Evolutionary conservation across 495 filamentous ascomycete genomes (phyloP).

Genomic region (Trichoderma orchidacearum): DNA sequence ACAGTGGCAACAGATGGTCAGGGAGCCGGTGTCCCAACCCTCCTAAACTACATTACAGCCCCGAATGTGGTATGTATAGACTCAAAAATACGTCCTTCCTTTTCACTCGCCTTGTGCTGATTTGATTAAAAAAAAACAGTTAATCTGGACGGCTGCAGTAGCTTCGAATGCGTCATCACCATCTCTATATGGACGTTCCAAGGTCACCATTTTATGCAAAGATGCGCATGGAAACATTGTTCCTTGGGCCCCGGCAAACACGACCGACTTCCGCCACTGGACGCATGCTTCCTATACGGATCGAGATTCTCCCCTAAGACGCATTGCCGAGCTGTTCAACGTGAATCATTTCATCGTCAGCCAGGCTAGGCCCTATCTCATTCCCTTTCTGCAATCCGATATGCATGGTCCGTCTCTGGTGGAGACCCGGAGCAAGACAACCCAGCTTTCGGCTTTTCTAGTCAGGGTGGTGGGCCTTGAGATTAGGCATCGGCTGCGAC

Average conservation of each 20-base stretch:
- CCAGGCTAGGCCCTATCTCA: conserved; percentile 64
- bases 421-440: conserved; percentile 41
- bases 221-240: conserved; percentile 62
- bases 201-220: conserved; percentile 70
- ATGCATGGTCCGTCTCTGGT: conserved; percentile 58
- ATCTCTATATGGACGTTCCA: conserved; percentile 42
- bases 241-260: conserved; percentile 61
- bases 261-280: conserved; percentile 55
- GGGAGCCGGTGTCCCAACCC: conserved; percentile 57
- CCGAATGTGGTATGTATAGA: conserved; percentile 71
- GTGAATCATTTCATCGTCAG: conserved; percentile 79
- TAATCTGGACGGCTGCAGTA: conserved; percentile 88
- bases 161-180: conserved; percentile 75
- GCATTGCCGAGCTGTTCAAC: conserved; percentile 87
- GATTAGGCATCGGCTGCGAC: conserved; percentile 66
- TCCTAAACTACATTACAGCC: conserved; percentile 88
- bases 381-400: conserved; percentile 75
- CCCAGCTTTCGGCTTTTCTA: conserved; percentile 45
- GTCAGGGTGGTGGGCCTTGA: conserved; percentile 61
- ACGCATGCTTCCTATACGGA: conserved; percentile 56
- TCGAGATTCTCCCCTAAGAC: conserved; percentile 64
- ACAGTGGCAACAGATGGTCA: conserved; percentile 64
- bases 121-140: conserved; percentile 18
- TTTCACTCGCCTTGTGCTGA: not conserved
- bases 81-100: not conserved